Evolutionary conservation across 345 rosid species (phyloP).

Genomic region (Corchorus olitorius): DNA sequence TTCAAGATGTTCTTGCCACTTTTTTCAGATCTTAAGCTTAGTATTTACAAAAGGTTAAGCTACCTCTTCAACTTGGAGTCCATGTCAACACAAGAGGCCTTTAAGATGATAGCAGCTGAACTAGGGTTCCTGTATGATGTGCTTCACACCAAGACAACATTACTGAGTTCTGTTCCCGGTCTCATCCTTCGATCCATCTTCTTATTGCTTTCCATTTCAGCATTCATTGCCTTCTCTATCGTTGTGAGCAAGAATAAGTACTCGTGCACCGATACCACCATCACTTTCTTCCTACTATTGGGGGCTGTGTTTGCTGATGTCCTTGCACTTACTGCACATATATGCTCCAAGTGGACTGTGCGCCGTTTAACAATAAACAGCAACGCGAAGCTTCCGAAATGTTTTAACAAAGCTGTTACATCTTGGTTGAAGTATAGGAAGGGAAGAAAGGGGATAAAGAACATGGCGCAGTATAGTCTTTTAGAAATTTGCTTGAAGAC

Average conservation of each 20-base stretch:
- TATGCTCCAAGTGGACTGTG: constrained; percentile 22
- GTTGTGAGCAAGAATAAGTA: no score
- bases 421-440: not conserved
- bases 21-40: not conserved
- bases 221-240: not conserved
- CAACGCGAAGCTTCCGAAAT: not conserved
- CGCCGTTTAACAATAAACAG: not conserved
- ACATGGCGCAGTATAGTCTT: constrained; percentile 23
- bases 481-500: constrained; percentile 12
- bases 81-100: not conserved
- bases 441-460: constrained; percentile 3
- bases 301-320: constrained; percentile 27
- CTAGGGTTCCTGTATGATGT: constrained; percentile 15
- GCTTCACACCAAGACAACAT: constrained; percentile 23
- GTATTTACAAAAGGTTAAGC: not conserved
- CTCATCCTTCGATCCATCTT: not conserved
- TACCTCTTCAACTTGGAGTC: not conserved
- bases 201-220: not conserved
- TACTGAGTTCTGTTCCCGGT: not conserved
- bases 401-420: not conserved
- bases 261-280: not conserved
- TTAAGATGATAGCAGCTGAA: constrained; percentile 15
- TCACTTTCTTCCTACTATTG: constrained; percentile 22
- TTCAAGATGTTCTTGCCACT: not conserved
- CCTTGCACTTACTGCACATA: not conserved